A percentile compares a stretch with the other conserved stretches of the same genome.
Conservation (phyloP, 2,329 filamentous ascomycete species). For the Hypoxylon sp. region DNA sequence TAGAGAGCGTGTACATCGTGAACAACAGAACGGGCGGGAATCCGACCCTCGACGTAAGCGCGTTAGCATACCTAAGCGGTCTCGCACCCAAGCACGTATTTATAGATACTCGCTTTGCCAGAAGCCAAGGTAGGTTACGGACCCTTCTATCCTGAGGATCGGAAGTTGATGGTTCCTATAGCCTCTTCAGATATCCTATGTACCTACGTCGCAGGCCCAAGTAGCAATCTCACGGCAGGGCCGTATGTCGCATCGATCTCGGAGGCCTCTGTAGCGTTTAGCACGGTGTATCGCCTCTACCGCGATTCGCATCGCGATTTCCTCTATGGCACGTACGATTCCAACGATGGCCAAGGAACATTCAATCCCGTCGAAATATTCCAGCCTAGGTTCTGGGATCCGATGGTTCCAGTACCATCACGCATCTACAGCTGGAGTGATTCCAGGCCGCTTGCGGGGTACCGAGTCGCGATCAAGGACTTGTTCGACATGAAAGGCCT, state of each 20-base stretch:
- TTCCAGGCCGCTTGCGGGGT: constrained; percentile 52
- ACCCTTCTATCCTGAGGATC: background rate
- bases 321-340: constrained; percentile 46
- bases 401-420: constrained; percentile 55
- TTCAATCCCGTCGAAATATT: constrained; percentile 40
- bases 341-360: constrained; percentile 40
- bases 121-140: constrained; percentile 21
- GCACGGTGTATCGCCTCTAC: constrained; percentile 46
- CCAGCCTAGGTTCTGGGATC: constrained; percentile 42
- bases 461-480: constrained; percentile 55
- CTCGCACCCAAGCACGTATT: constrained; percentile 37
- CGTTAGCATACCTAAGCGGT: constrained; percentile 37
- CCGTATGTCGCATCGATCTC: constrained; percentile 44
- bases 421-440: constrained; percentile 55
- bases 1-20: constrained; percentile 52
- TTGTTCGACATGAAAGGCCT: constrained; percentile 54
- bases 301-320: constrained; percentile 44
- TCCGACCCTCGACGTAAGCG: constrained; percentile 43
- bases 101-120: constrained; percentile 36
- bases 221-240: constrained; percentile 36
- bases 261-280: constrained; percentile 36
- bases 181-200: constrained; percentile 21
- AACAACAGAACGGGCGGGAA: constrained; percentile 45
- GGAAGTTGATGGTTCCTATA: constrained; percentile 12
- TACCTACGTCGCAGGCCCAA: constrained; percentile 25